Conservation (phyloP, 2,329 filamentous ascomycete genomes). For the Fusarium sulawesiense region DNA sequence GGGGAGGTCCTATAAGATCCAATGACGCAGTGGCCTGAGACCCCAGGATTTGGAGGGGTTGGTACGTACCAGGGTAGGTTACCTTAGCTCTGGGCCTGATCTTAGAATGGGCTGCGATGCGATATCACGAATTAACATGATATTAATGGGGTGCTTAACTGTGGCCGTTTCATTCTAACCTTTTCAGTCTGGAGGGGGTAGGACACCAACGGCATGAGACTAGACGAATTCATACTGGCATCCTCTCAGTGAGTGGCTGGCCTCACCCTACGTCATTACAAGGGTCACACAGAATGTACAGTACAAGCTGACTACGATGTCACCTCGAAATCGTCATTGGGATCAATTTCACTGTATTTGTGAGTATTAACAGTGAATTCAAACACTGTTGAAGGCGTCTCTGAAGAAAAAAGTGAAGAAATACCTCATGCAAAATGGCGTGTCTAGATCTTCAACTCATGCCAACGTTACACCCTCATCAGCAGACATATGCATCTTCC, state of each 20-base stretch:
- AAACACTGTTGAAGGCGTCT: background rate
- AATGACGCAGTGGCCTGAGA: conserved; percentile 43
- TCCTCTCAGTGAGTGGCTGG: conserved; percentile 4
- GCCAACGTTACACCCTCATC: conserved; percentile 7
- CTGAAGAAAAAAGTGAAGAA: background rate
- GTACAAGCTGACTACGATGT: conserved; percentile 14
- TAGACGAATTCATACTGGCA: conserved; percentile 9
- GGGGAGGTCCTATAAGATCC: conserved; percentile 29
- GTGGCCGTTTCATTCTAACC: conserved; percentile 2
- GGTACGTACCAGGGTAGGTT: conserved; percentile 30
- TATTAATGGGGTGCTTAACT: background rate
- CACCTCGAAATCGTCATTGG: conserved; percentile 22
- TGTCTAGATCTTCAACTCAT: conserved; percentile 22
- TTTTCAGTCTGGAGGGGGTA: background rate
- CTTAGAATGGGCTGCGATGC: background rate
- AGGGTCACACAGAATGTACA: conserved; percentile 8
- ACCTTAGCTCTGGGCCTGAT: background rate
- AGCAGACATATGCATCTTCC: conserved; percentile 21
- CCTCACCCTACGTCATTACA: conserved; percentile 32
- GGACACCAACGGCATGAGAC: conserved; percentile 19
- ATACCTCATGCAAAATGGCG: background rate
- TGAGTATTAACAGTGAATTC: background rate
- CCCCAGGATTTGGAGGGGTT: conserved; percentile 30
- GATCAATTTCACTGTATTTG: background rate
- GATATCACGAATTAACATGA: background rate